Evolutionary conservation across 768 basidiomycete genomes (phyloP).

Genomic region (Cantharellus cinnabarinus): DNA sequence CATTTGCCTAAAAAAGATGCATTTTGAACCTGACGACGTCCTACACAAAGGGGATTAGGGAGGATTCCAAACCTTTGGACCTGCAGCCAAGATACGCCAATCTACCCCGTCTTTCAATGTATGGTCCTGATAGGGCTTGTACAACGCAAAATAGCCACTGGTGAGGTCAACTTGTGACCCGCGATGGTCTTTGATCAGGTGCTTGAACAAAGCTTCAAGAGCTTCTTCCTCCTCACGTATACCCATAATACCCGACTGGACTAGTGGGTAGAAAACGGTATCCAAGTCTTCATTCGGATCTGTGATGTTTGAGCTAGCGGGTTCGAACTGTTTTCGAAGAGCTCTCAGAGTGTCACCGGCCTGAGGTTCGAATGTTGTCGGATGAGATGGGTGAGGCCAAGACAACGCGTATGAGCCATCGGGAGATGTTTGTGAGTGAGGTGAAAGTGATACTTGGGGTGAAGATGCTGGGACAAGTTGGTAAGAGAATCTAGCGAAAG

Average conservation of each 20-base stretch:
- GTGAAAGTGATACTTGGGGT: constrained; percentile 12
- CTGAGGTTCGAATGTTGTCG: constrained; percentile 44
- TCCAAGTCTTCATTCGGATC: constrained; percentile 10
- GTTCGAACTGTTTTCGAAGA: background rate
- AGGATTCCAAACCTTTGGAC: constrained; percentile 45
- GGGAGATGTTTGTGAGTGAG: background rate
- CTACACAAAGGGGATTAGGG: background rate
- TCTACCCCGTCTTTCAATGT: constrained; percentile 26
- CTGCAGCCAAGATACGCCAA: constrained; percentile 63
- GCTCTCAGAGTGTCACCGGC: constrained; percentile 18
- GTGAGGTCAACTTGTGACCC: constrained; percentile 42
- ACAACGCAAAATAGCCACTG: constrained; percentile 87
- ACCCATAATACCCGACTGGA: constrained; percentile 77
- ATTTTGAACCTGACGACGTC: constrained; percentile 5
- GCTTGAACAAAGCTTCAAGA: constrained; percentile 37
- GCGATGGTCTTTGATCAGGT: constrained; percentile 14
- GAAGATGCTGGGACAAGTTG: constrained; percentile 16
- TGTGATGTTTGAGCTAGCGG: background rate
- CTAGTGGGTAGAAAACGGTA: constrained; percentile 55
- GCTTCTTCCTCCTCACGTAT: constrained; percentile 67
- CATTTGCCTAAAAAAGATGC: constrained; percentile 58
- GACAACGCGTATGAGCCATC: constrained; percentile 28
- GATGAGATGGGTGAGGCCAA: constrained; percentile 54
- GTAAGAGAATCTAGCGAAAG: constrained; percentile 56
- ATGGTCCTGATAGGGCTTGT: constrained; percentile 54